phyloP scores from a whole-genome alignment of 2,329 filamentous ascomycete species.

The Neopestalotiopsis sp. region DNA sequence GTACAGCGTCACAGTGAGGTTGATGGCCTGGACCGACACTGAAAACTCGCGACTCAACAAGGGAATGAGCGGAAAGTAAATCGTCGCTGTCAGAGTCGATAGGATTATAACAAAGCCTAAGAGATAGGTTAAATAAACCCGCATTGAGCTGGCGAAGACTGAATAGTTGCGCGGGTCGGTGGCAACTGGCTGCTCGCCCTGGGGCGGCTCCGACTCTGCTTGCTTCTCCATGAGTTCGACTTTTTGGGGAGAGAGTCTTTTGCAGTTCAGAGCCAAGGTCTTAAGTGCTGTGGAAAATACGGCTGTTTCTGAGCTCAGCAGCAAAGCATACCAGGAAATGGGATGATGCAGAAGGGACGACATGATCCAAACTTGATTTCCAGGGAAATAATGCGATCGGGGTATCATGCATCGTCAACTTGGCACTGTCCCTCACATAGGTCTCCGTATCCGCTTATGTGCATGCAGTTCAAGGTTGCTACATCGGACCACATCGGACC shows the following conservation, averaged over 20 bases:
- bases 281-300: too few relatives aligned
- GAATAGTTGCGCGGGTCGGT: background rate
- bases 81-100: slow-evolving; percentile 36
- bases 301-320: too few relatives aligned
- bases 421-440: too few relatives aligned
- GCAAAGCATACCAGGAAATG: too few relatives aligned
- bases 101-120: slow-evolving; percentile 19
- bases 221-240: background rate
- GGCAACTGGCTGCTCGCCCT: background rate
- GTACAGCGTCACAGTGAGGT: slow-evolving; percentile 23
- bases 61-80: slow-evolving; percentile 23
- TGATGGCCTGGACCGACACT: slow-evolving; percentile 21
- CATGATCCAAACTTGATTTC: too few relatives aligned
- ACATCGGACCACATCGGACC: too few relatives aligned
- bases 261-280: too few relatives aligned
- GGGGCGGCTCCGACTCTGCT: background rate
- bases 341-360: too few relatives aligned
- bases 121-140: slow-evolving; percentile 10
- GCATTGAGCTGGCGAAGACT: background rate
- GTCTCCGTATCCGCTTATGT: too few relatives aligned
- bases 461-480: too few relatives aligned
- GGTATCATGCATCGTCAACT: too few relatives aligned
- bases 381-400: too few relatives aligned
- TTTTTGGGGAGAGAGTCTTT: background rate
- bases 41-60: slow-evolving; percentile 13